Evolutionary conservation across 208 protist genomes (phyloP), one percentile per base, ranked within the genome.

Genomic region (Endotrypanum monterogeii): DNA sequence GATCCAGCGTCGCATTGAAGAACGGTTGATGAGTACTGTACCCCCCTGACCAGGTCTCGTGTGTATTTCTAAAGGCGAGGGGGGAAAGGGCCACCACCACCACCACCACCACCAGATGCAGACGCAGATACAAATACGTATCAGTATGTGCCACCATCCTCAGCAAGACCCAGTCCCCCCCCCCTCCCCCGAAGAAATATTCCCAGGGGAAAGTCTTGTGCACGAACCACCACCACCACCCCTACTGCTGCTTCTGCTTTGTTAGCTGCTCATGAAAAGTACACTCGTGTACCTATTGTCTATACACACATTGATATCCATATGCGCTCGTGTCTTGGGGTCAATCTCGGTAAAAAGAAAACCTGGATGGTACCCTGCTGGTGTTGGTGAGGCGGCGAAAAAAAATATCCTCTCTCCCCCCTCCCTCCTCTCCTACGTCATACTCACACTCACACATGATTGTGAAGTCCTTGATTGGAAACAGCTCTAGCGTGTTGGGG

Each of bases 1-100:
- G 62, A 74, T 74, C 12, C 75, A 71, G 52, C 67, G 68, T 30
- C 60, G 68, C 25, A 71, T 79, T 55, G 61, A 79, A 35, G 61
- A 74, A n/a, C 50, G 75, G 2, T 52, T 78, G 16, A 23, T 66
- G 46, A 20, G 18, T 1, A 18, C 46, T 32, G 20, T 77, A 30
- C 44, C 30, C 9, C 54, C 35, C 25, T 57, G 28, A 61, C 39
- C 11, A n/a, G 37, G 37, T 6, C 30, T 25, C 5, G 11, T 54
- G 41, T 67, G 8, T 37, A 39, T 37, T 46, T 3, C 12, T 48
- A 11, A 11, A 11, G 44, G 44, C 5, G 44, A 14, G 44, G 44
- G 44, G 0, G 44, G 44, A 11, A 11, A 16, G n/a, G 58, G 1
- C 1, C 8, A 35, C 11, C 20, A n/a, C 35, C 6, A 16, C 30